Base-by-base conservation (phyloP, 495 filamentous ascomycete genomes). In the Platismatia glauca region DNA sequence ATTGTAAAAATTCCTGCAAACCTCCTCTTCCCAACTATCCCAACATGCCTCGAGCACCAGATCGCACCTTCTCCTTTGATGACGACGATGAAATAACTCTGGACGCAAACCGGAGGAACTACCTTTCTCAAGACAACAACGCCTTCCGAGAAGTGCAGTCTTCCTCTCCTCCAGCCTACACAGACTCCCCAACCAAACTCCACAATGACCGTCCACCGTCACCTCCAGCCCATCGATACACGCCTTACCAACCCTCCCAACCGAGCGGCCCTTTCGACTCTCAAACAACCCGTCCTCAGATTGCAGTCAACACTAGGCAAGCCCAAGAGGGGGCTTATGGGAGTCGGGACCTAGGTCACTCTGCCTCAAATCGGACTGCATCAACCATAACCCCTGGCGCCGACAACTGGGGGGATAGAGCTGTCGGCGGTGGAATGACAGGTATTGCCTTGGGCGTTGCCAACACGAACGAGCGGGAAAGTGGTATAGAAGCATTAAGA, bases 371-470 rank as follows among this genome's bases (percentile, higher is more conserved):
- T 44, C 71, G 73, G 12, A 77, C 77, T 55, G 75, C 75, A 62
- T 81, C 78, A 57, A 85, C 77, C 55, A 79, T 84, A 48, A 90
- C 88, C 9, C 89, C 89, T 7, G 88, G 87, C 13, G 80, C 82
- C 43, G 89, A 91, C 72, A 91, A 92, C 69, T 81, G 90, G 59
- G 82, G 88, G 53, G 82, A 86, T 33, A 73, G 78, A 48, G 88
- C 89, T 16, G 81, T 81, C 55, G 89, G 89, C 59, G 89, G 89
- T 35, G 89, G 89, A 33, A 87, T 92, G 71, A 81, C 87, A 22
- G 88, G 87, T 33, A 85, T 92, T 60, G 88, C 89, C 55, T 75
- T 85, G 65, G 88, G 81, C 56, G 83, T 91, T 61, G 89, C 88
- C 7, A 88, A 89, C 60, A 81, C 79, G 35, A 84, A 90, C 74